A percentile compares a stretch with the other conserved stretches of the same genome.
Conservation (phyloP, 805 yeast species). For the Kregervanrija fluxuum region DNA sequence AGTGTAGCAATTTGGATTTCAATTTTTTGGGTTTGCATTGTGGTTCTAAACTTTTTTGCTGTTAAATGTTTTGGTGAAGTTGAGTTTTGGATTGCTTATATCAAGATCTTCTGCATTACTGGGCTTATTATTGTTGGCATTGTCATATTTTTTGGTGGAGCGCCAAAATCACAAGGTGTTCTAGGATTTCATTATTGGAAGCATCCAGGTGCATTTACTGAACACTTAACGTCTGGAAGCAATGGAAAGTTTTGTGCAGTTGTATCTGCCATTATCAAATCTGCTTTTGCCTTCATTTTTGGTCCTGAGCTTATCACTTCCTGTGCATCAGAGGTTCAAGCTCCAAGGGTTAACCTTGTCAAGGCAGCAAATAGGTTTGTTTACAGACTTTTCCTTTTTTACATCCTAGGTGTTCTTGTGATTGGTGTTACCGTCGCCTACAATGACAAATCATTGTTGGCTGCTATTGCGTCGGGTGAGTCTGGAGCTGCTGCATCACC, state of each 20-base stretch:
- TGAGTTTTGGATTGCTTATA: conserved; percentile 59
- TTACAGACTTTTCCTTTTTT: conserved; percentile 55
- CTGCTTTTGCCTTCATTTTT: conserved; percentile 60
- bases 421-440: conserved; percentile 56
- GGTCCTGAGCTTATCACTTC: conserved; percentile 55
- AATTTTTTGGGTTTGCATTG: conserved; percentile 40
- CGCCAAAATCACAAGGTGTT: conserved; percentile 43
- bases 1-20: conserved; percentile 57
- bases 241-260: conserved; percentile 59
- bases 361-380: conserved; percentile 56
- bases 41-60: conserved; percentile 41
- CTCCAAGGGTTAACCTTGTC: conserved; percentile 53
- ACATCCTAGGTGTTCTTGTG: conserved; percentile 47
- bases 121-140: conserved; percentile 52
- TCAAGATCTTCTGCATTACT: conserved; percentile 55
- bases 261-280: conserved; percentile 54
- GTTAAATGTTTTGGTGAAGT: conserved; percentile 35
- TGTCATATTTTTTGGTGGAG: conserved; percentile 58
- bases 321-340: conserved; percentile 49
- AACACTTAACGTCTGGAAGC: conserved; percentile 41
- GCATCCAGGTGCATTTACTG: conserved; percentile 37
- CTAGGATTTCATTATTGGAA: conserved; percentile 65
- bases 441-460: conserved; percentile 39
- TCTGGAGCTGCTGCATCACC: conserved; percentile 58
- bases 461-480: conserved; percentile 36